Evolutionary conservation across 768 basidiomycete species (phyloP).

Genomic region (Dioszegia hungarica): DNA sequence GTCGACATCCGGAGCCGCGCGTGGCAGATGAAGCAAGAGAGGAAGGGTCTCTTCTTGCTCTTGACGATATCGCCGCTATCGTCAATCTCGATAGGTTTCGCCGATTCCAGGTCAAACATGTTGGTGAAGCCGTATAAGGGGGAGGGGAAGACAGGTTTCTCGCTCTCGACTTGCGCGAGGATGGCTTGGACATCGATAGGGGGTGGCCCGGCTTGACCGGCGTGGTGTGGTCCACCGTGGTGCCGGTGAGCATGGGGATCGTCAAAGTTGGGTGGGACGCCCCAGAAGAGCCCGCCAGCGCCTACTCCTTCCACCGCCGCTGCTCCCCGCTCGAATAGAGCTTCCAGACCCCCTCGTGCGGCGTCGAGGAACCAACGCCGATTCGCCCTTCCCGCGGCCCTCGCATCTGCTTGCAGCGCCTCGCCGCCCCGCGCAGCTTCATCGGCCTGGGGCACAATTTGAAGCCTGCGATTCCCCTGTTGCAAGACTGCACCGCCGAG

Average conservation of each 20-base stretch:
- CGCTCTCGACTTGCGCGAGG: constrained; percentile 19
- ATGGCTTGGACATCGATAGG: constrained; percentile 19
- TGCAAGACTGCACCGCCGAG: constrained; percentile 29
- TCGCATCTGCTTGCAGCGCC: too few species aligned
- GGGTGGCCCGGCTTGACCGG: not conserved
- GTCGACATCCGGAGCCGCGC: constrained; percentile 32
- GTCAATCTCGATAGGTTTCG: constrained; percentile 34
- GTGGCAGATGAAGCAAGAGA: constrained; percentile 32
- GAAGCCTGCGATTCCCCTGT: constrained; percentile 8
- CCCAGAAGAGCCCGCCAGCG: too few species aligned
- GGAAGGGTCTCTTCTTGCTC: constrained; percentile 12
- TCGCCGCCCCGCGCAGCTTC: too few species aligned
- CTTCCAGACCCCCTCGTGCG: too few species aligned
- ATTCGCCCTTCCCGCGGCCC: too few species aligned
- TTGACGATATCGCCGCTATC: constrained; percentile 29
- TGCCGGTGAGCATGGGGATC: not conserved
- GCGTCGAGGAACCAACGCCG: too few species aligned
- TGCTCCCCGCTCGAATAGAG: too few species aligned
- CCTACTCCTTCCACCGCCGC: too few species aligned
- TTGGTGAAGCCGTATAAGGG: constrained; percentile 18
- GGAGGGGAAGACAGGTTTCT: constrained; percentile 1
- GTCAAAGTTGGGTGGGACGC: too few species aligned
- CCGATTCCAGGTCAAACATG: constrained; percentile 32
- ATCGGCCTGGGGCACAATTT: not conserved
- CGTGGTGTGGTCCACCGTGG: not conserved